Conservation (phyloP, 371 early-diverging fungal species). For the Rhizopus sp. region DNA sequence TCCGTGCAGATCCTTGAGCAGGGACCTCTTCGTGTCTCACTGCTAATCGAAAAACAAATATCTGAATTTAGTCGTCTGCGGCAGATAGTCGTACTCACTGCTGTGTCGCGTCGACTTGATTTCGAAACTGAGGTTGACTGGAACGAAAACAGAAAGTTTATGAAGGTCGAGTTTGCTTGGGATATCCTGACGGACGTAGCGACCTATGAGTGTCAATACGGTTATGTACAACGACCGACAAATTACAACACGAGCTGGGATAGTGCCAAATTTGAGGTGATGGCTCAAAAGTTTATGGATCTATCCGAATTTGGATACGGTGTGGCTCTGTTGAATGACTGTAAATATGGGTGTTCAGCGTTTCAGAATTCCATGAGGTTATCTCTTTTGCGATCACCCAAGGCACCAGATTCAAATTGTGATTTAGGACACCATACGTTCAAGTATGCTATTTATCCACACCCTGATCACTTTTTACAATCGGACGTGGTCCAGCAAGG, state of each 20-base stretch:
- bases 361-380: conserved; percentile 77
- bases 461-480: conserved; percentile 78
- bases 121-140: conserved; percentile 90
- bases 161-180: conserved; percentile 91
- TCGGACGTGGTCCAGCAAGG: conserved; percentile 81
- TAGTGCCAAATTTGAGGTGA: conserved; percentile 92
- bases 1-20: conserved; percentile 63
- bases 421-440: conserved; percentile 73
- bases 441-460: conserved; percentile 87
- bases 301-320: conserved; percentile 93
- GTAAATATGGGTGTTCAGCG: conserved; percentile 86
- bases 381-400: conserved; percentile 86
- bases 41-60: conserved; percentile 65
- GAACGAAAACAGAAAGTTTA: conserved; percentile 86
- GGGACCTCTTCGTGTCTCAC: conserved; percentile 82
- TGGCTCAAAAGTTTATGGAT: conserved; percentile 93
- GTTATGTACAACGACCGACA: conserved; percentile 85
- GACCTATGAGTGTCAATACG: conserved; percentile 93
- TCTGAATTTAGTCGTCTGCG: conserved; percentile 60
- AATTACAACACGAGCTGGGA: conserved; percentile 93
- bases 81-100: conserved; percentile 74
- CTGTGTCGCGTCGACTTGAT: conserved; percentile 75
- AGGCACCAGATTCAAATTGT: conserved; percentile 48
- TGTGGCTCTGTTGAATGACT: conserved; percentile 86
- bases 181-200: conserved; percentile 78